Conservation (phyloP, 192 early-diverging fungal species). For the Entomortierella chlamydospora region DNA sequence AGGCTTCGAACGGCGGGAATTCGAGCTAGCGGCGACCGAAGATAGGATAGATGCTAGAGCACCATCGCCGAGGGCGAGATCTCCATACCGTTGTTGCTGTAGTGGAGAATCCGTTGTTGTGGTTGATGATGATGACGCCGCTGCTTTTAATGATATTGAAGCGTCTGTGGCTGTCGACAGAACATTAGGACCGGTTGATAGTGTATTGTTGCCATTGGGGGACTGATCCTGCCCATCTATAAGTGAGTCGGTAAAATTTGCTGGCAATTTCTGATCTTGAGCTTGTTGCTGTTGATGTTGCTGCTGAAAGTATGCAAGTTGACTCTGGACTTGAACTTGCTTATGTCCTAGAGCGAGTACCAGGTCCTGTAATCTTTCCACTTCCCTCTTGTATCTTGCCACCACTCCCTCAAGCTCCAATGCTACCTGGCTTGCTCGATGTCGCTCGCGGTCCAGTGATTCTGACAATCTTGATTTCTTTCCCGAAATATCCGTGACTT, state of each 20-base stretch:
- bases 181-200: neutral
- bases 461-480: constrained; percentile 7
- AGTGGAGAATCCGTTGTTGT: neutral
- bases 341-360: constrained; percentile 39
- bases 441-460: constrained; percentile 15
- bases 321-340: constrained; percentile 29
- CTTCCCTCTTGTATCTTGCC: constrained; percentile 21
- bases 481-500: constrained; percentile 1
- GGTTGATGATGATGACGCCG: neutral
- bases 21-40: constrained; percentile 25
- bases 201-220: neutral
- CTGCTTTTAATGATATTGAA: neutral
- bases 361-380: constrained; percentile 32
- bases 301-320: constrained; percentile 9
- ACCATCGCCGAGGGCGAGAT: constrained; percentile 6
- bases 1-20: constrained; percentile 26
- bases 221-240: no score
- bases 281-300: constrained; percentile 4
- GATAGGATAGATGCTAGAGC: constrained; percentile 25
- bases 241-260: no score
- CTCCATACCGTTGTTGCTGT: constrained; percentile 1
- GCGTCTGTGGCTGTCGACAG: neutral
- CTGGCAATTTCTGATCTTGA: neutral
- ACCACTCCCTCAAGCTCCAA: constrained; percentile 30
- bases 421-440: constrained; percentile 12